Base-by-base conservation (phyloP, 1,284 basidiomycete genomes). In the Tetrapyrgos nigripes region DNA sequence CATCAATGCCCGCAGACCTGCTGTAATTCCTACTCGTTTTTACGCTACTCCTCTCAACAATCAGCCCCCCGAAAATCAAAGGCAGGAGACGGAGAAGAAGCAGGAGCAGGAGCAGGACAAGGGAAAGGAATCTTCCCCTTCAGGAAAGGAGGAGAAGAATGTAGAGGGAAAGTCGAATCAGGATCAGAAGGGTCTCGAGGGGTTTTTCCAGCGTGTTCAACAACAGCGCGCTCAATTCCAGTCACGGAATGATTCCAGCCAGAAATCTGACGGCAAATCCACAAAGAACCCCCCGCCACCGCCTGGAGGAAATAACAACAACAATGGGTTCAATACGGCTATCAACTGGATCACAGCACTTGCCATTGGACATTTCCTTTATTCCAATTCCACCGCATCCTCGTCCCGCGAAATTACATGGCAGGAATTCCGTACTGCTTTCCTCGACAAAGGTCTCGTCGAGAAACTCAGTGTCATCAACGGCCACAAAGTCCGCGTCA, bases 391-490 rank as follows among this genome's bases (percentile, higher is more conserved):
- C 35, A 83, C 79, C 19, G 76, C 82, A 0, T 77, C 85, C 0
- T 80, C 81, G 47, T 86, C 91, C 4, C 87, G 91, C 63, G 96
- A 98, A 77, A 97, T 98, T 65, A 98, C 96, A 64, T 98, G 96
- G 96, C 96, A 98, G 77, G 96, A 98, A 74, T 98, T 98, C 82
- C 89, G 96, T 60, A 96, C 94, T 52, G 92, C 92, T 21, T 93
- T 98, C 78, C 88, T 98, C 52, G 93, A 97, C 74, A 96, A 97
- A 74, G 97, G 96, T 43, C 87, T 98, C 54, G 97, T 99, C 27
- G 96, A 98, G 67, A 96, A 91, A 70, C 88, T 99, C 58, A 87
- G 89, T 53, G 97, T 99, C 59, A 87, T 98, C 70, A 99, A 99
- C 75, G 88, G 95, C 37, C 87, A 87, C 62, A 92, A 87, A 71